Evolutionary conservation across 1,284 basidiomycete species (phyloP).

Genomic region (Volvariella surrecta): DNA sequence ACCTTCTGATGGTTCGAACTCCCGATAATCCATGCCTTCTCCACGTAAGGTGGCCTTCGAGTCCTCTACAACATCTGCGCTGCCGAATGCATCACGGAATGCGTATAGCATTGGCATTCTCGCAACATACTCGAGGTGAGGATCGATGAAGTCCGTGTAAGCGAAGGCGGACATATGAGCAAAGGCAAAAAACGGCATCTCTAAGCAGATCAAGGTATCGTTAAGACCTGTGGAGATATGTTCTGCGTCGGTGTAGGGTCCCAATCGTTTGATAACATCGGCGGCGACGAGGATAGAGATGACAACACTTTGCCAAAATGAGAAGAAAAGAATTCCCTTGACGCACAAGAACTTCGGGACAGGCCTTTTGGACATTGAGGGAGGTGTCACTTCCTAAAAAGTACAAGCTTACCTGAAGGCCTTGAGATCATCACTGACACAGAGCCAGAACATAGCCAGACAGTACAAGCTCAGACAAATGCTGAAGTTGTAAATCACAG

Average conservation of each 20-base stretch:
- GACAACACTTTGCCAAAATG: constrained; percentile 91
- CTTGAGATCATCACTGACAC: constrained; percentile 77
- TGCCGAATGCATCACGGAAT: constrained; percentile 79
- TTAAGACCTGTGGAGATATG: constrained; percentile 87
- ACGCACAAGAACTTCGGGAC: constrained; percentile 96
- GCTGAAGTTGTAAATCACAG: constrained; percentile 71
- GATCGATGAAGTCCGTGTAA: constrained; percentile 76
- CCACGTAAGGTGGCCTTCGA: constrained; percentile 78
- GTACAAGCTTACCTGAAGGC: constrained; percentile 62
- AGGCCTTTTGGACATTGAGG: constrained; percentile 32
- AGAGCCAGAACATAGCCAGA: constrained; percentile 92
- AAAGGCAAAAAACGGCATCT: constrained; percentile 97
- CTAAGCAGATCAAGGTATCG: constrained; percentile 87
- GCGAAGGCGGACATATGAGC: constrained; percentile 89
- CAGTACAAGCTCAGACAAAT: constrained; percentile 79
- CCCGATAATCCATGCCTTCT: constrained; percentile 89
- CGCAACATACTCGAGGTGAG: constrained; percentile 61
- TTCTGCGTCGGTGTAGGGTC: constrained; percentile 85
- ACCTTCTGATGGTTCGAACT: constrained; percentile 93
- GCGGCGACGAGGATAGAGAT: constrained; percentile 87
- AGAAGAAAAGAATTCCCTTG: constrained; percentile 96
- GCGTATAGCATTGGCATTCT: constrained; percentile 86
- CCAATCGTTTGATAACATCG: constrained; percentile 68
- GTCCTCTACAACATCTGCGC: constrained; percentile 86
- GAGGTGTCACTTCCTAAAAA: neutral